phyloP scores from a whole-genome alignment of 2,329 filamentous ascomycete species.

The Exophiala aquamarina region DNA sequence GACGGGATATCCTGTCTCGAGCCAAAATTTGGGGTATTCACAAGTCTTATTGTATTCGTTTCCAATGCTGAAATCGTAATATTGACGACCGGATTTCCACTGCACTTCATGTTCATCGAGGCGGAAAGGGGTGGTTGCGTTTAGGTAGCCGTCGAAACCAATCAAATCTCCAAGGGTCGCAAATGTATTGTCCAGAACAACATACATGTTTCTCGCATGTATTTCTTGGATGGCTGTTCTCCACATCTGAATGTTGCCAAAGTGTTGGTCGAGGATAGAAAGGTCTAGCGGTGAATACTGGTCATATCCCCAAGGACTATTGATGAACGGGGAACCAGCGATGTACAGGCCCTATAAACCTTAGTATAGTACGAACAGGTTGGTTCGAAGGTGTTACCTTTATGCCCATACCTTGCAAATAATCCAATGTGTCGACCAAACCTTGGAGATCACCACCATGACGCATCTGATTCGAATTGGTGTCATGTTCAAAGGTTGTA shows the following conservation, averaged over 20 bases:
- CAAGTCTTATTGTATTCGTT: constrained; percentile 57
- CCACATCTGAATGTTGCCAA: constrained; percentile 60
- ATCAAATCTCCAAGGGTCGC: constrained; percentile 65
- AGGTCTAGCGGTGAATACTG: constrained; percentile 62
- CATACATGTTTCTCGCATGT: constrained; percentile 64
- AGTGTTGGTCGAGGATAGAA: constrained; percentile 63
- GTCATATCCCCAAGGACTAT: constrained; percentile 64
- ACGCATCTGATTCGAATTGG: constrained; percentile 61
- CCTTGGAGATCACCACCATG: constrained; percentile 63
- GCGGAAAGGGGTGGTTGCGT: constrained; percentile 57
- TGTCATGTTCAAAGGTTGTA: constrained; percentile 61
- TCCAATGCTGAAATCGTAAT: constrained; percentile 58
- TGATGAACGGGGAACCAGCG: constrained; percentile 64
- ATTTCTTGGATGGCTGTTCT: constrained; percentile 59
- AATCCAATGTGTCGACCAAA: constrained; percentile 61
- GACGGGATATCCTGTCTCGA: constrained; percentile 56
- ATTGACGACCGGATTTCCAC: constrained; percentile 57
- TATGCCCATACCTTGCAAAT: constrained; percentile 64
- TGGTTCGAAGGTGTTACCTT: constrained; percentile 43
- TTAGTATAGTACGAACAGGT: constrained; percentile 11
- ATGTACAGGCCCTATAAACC: constrained; percentile 61
- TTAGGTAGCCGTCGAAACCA: constrained; percentile 61
- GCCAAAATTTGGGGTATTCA: constrained; percentile 62
- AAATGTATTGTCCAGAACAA: constrained; percentile 66
- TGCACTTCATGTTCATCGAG: constrained; percentile 57